Evolutionary conservation across 176 grass and related monocot species (phyloP).

Genomic region (Zoysia pacifica): DNA sequence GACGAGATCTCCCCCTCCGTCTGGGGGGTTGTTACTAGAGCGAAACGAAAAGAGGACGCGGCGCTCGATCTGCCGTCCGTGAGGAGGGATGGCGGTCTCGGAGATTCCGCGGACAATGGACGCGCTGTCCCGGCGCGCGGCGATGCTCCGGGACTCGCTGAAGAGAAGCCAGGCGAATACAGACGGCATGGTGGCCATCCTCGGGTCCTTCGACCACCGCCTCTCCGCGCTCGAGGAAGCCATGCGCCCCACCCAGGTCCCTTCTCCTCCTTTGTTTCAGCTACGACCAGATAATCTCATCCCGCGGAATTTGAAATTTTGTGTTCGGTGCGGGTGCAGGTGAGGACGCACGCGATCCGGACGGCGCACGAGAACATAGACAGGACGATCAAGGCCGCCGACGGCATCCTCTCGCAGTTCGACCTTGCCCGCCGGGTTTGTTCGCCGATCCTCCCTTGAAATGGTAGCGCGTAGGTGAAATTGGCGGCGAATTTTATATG

Average conservation of each 20-base stretch:
- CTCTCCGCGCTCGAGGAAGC: constrained; percentile 88
- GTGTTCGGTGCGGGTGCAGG: constrained; percentile 34
- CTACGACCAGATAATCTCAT: neutral
- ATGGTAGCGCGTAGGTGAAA: neutral
- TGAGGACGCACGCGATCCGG: constrained; percentile 79
- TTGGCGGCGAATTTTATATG: neutral
- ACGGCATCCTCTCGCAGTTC: constrained; percentile 69
- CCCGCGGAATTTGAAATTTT: neutral
- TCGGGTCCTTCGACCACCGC: constrained; percentile 96
- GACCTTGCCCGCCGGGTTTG: constrained; percentile 68
- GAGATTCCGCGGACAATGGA: constrained; percentile 53
- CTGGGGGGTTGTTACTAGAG: neutral
- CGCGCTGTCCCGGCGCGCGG: constrained; percentile 45
- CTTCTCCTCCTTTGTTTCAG: neutral
- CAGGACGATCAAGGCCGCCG: constrained; percentile 67
- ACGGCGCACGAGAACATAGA: constrained; percentile 92
- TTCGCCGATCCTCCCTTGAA: neutral
- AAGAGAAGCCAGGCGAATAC: constrained; percentile 75
- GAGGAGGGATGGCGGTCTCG: constrained; percentile 31
- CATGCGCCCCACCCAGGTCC: constrained; percentile 91
- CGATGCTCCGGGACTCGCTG: constrained; percentile 66
- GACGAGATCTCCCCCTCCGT: constrained; percentile 34
- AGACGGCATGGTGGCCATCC: constrained; percentile 80
- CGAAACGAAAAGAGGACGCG: neutral
- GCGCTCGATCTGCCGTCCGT: neutral